Conservation (phyloP, 2,329 filamentous ascomycete genomes). For the Trichoderma atroviride region DNA sequence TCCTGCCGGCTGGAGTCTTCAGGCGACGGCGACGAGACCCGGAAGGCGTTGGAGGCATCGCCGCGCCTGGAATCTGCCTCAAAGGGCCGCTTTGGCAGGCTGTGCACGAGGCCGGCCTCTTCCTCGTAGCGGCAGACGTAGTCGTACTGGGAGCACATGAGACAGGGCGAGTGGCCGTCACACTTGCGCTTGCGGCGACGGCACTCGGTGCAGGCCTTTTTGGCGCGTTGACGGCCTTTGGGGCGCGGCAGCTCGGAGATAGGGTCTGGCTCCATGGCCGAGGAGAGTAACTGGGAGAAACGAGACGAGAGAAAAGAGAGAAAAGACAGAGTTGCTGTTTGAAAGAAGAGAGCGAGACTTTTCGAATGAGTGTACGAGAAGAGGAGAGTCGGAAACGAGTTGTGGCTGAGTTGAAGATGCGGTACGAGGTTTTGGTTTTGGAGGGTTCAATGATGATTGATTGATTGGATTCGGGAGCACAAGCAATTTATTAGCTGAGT, state of each 20-base stretch:
- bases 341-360: background rate
- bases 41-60: background rate
- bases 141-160: slow-evolving; percentile 27
- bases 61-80: background rate
- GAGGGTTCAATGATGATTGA: too few species aligned
- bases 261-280: background rate
- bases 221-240: slow-evolving; percentile 2
- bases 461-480: background rate
- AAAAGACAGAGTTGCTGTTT: background rate
- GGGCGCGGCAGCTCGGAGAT: background rate
- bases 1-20: background rate
- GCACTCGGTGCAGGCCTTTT: slow-evolving; percentile 23
- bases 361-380: background rate
- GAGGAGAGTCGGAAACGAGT: background rate
- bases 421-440: background rate
- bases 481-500: background rate
- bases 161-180: slow-evolving; percentile 27
- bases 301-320: background rate
- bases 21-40: background rate
- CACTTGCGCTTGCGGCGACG: slow-evolving; percentile 30
- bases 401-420: background rate
- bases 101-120: background rate
- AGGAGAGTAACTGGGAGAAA: background rate
- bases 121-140: slow-evolving; percentile 28
- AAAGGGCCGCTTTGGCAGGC: background rate